phyloP scores from a whole-genome alignment of 768 basidiomycete species.

The Dioszegia aurantiaca region DNA sequence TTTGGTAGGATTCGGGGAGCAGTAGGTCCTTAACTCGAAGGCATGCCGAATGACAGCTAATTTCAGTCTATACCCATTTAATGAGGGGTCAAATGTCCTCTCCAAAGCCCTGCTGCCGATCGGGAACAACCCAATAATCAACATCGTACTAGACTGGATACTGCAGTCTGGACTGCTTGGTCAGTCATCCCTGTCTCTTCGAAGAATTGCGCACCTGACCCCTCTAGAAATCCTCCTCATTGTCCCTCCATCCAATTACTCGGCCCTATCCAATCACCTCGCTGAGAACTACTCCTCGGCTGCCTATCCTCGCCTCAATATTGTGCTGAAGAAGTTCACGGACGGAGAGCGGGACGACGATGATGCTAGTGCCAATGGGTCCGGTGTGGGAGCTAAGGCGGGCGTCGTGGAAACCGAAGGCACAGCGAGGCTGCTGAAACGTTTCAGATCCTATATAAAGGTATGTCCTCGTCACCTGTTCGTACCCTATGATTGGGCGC shows the following conservation, averaged over 20 bases:
- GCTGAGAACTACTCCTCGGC: conserved; percentile 68
- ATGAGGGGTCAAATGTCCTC: conserved; percentile 61
- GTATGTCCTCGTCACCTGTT: conserved; percentile 45
- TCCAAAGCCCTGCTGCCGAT: conserved; percentile 86
- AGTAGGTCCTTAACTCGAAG: conserved; percentile 59
- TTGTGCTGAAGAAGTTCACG: conserved; percentile 71
- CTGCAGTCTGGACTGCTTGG: conserved; percentile 83
- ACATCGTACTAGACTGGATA: conserved; percentile 79
- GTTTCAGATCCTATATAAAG: conserved; percentile 71
- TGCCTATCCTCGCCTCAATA: conserved; percentile 62
- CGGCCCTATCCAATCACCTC: conserved; percentile 76
- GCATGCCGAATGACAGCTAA: conserved; percentile 31
- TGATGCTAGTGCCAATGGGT: conserved; percentile 19
- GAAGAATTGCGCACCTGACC: too few species aligned
- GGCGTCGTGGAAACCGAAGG: conserved; percentile 28
- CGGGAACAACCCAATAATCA: conserved; percentile 81
- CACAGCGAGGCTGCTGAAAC: conserved; percentile 59
- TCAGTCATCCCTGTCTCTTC: conserved; percentile 51
- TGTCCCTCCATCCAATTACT: conserved; percentile 61
- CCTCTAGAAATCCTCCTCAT: conserved; percentile 76
- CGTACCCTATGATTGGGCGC: background rate
- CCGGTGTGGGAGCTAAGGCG: conserved; percentile 4
- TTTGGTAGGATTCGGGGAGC: conserved; percentile 87
- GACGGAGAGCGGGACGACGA: conserved; percentile 50
- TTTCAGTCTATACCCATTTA: conserved; percentile 49